Evolutionary conservation across 257 asterid genomes (phyloP).

Genomic region (Hygrophila difformis): DNA sequence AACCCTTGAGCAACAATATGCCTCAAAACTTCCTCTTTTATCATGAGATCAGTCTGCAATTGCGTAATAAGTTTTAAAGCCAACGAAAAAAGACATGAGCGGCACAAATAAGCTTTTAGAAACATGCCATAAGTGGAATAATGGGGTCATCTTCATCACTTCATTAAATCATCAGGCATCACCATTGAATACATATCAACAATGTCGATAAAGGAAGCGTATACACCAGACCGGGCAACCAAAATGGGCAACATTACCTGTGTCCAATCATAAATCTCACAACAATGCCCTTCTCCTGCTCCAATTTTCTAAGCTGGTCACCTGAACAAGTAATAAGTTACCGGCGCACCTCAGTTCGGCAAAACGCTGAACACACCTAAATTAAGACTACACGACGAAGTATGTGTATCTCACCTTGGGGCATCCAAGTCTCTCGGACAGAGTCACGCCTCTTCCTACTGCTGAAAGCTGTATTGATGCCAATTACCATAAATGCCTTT

Average conservation of each 20-base stretch:
- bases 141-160: too few species aligned
- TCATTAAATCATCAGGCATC: too few species aligned
- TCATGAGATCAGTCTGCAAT: neutral
- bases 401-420: constrained; percentile 78
- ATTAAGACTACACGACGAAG: neutral
- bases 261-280: constrained; percentile 97
- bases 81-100: too few species aligned
- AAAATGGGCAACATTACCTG: too few species aligned
- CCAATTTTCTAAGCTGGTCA: constrained; percentile 70
- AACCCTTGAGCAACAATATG: neutral
- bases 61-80: too few species aligned
- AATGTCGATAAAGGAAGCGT: too few species aligned
- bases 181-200: too few species aligned
- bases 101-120: too few species aligned
- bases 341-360: neutral
- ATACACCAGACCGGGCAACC: too few species aligned
- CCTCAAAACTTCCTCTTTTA: neutral
- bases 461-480: too few species aligned
- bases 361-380: neutral
- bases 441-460: constrained; percentile 98
- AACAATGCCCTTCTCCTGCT: constrained; percentile 86
- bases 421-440: constrained; percentile 96
- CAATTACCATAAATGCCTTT: constrained; percentile 85
- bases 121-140: too few species aligned
- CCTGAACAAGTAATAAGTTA: constrained; percentile 33